A percentile compares a stretch with the other conserved stretches of the same genome.
phyloP scores from a whole-genome alignment of 2,329 filamentous ascomycete species.

The Penicillium sp. region DNA sequence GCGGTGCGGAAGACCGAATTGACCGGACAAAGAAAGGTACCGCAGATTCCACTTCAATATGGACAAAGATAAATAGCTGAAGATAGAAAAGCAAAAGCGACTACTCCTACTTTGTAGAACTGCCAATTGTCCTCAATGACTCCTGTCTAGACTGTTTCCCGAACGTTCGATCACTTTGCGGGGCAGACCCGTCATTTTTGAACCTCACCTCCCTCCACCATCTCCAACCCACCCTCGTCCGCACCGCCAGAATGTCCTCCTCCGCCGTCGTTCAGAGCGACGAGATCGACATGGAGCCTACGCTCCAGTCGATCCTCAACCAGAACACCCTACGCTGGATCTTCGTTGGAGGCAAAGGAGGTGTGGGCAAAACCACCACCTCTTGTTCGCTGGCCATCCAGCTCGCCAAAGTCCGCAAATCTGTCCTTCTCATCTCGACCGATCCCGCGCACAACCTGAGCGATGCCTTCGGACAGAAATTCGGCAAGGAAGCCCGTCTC shows the following conservation, averaged over 20 bases:
- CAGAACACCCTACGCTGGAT: slow-evolving; percentile 97
- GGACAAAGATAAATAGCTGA: background rate
- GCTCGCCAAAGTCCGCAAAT: slow-evolving; percentile 90
- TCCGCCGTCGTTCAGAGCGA: slow-evolving; percentile 52
- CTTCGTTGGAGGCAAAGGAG: slow-evolving; percentile 97
- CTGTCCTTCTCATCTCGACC: slow-evolving; percentile 94
- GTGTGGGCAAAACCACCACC: slow-evolving; percentile 98
- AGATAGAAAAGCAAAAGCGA: background rate
- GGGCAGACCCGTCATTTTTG: slow-evolving; percentile 19
- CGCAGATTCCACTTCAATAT: background rate
- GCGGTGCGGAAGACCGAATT: background rate
- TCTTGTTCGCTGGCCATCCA: slow-evolving; percentile 98
- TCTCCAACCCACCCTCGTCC: background rate
- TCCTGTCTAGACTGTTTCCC: slow-evolving; percentile 20
- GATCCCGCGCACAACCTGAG: slow-evolving; percentile 97
- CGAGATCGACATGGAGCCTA: slow-evolving; percentile 77
- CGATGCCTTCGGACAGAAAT: slow-evolving; percentile 98
- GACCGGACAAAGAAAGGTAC: background rate
- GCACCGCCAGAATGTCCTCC: slow-evolving; percentile 38
- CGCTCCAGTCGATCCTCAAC: slow-evolving; percentile 90
- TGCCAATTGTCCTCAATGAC: background rate
- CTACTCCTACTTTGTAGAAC: background rate
- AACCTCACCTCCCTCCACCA: slow-evolving; percentile 9
- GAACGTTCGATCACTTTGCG: slow-evolving; percentile 34
- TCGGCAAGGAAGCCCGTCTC: slow-evolving; percentile 94